Conservation (phyloP, 2,329 filamentous ascomycete genomes). For the Chrysoporthe austroafricana region DNA sequence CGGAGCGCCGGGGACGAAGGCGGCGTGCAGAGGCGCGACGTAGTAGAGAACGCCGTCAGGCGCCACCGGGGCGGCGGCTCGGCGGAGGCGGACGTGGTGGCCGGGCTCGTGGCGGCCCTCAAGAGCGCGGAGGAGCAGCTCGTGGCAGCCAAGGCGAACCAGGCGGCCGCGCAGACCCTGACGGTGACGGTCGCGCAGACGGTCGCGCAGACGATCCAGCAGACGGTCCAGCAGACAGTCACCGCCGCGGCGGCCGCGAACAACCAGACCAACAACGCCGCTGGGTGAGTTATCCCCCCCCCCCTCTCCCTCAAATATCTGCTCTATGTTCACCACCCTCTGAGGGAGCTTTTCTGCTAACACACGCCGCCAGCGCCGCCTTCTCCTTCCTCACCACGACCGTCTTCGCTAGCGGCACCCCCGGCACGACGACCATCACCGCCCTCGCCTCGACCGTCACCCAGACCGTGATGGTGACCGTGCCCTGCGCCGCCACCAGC, state of each 20-base stretch:
- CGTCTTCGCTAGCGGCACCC: constrained; percentile 37
- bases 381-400: constrained; percentile 43
- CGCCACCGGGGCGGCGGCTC: neutral
- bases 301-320: neutral
- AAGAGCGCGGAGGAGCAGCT: neutral
- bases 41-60: neutral
- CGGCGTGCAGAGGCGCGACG: constrained; percentile 13
- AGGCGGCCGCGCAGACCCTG: constrained; percentile 18
- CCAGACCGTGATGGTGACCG: constrained; percentile 34
- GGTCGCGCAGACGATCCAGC: constrained; percentile 4
- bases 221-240: constrained; percentile 11
- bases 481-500: constrained; percentile 30
- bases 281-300: constrained; percentile 11
- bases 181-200: constrained; percentile 11
- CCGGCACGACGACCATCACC: constrained; percentile 43
- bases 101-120: neutral
- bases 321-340: neutral
- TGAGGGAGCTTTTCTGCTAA: neutral
- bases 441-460: constrained; percentile 38
- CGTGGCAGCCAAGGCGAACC: neutral
- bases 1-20: constrained; percentile 1
- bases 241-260: neutral
- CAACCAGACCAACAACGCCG: constrained; percentile 2
- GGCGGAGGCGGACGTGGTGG: neutral
- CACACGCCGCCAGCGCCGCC: neutral